Evolutionary conservation across 2,329 filamentous ascomycete species (phyloP).

Genomic region (Arthrocladium fulminans): DNA sequence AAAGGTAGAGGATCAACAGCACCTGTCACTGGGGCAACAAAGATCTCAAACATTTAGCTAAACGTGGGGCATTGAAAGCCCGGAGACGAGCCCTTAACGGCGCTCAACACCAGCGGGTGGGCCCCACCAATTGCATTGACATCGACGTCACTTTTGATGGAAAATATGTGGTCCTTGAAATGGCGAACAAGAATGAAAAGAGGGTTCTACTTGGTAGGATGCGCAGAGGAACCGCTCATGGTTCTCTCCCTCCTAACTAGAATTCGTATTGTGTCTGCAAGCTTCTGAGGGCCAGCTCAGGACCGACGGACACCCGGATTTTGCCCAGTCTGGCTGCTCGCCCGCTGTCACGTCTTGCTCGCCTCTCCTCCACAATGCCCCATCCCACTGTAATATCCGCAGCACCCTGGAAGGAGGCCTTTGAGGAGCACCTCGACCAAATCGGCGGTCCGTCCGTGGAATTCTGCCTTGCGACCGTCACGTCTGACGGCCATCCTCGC

Average conservation of each 20-base stretch:
- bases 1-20: background rate
- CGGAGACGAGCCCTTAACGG: too few relatives aligned
- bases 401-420: conserved; percentile 46
- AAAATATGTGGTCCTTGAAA: too few relatives aligned
- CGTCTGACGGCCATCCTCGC: conserved; percentile 32
- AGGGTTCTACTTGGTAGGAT: too few relatives aligned
- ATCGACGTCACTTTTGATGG: too few relatives aligned
- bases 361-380: conserved; percentile 33
- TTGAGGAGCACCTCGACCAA: conserved; percentile 41
- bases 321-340: conserved; percentile 5
- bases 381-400: conserved; percentile 26
- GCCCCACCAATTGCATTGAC: too few relatives aligned
- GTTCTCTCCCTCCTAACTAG: too few relatives aligned
- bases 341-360: background rate
- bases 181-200: too few relatives aligned
- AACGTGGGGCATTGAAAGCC: background rate
- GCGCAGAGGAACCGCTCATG: too few relatives aligned
- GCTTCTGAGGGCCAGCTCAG: too few relatives aligned
- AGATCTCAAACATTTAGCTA: background rate
- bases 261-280: too few relatives aligned
- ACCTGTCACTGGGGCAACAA: background rate
- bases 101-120: too few relatives aligned
- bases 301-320: too few relatives aligned
- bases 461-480: conserved; percentile 39
- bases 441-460: conserved; percentile 29